Percentiles rank a stretch among this genome's conserved stretches.
Evolutionary conservation across 352 stramenopile species (phyloP).

Genomic region (Globisporangium rhizosaccharum): DNA sequence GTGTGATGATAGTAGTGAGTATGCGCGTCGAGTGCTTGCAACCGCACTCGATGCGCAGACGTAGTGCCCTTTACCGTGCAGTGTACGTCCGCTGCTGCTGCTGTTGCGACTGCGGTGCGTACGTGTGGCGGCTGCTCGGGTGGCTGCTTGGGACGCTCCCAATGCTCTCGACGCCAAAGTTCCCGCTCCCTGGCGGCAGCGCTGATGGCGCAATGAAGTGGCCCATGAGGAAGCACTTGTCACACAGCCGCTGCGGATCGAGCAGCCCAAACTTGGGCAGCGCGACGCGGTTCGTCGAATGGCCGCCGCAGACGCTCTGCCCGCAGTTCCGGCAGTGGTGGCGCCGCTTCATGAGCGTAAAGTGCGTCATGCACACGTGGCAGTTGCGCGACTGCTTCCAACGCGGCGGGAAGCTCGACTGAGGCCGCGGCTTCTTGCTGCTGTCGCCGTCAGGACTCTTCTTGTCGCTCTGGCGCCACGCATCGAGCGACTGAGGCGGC

Average conservation of each 20-base stretch:
- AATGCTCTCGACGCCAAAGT: constrained; percentile 28
- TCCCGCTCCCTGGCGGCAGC: constrained; percentile 26
- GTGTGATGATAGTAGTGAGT: not conserved
- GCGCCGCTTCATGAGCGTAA: constrained; percentile 60
- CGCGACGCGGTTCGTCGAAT: constrained; percentile 76
- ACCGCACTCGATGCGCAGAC: not conserved
- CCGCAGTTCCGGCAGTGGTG: constrained; percentile 83
- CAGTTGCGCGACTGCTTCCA: constrained; percentile 75
- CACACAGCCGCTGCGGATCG: constrained; percentile 71
- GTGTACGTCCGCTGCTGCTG: constrained; percentile 20
- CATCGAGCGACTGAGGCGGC: constrained; percentile 2
- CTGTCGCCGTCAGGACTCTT: not conserved
- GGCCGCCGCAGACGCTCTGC: constrained; percentile 63
- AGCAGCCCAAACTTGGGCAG: constrained; percentile 67
- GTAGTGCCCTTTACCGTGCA: not conserved
- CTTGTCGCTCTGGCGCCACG: constrained; percentile 6
- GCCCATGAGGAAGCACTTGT: constrained; percentile 74
- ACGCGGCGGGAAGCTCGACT: constrained; percentile 58
- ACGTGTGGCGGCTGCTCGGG: not conserved
- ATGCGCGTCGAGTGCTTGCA: not conserved
- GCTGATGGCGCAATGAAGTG: constrained; percentile 41
- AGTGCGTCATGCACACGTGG: constrained; percentile 55
- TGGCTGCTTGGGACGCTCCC: constrained; percentile 8
- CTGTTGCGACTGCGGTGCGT: constrained; percentile 9
- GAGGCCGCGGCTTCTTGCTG: constrained; percentile 21